These are phyloP conservation scores for Mycena haematopus DNA, from an alignment of 768 basidiomycete genomes.

Conservation along the genomic window DNA sequence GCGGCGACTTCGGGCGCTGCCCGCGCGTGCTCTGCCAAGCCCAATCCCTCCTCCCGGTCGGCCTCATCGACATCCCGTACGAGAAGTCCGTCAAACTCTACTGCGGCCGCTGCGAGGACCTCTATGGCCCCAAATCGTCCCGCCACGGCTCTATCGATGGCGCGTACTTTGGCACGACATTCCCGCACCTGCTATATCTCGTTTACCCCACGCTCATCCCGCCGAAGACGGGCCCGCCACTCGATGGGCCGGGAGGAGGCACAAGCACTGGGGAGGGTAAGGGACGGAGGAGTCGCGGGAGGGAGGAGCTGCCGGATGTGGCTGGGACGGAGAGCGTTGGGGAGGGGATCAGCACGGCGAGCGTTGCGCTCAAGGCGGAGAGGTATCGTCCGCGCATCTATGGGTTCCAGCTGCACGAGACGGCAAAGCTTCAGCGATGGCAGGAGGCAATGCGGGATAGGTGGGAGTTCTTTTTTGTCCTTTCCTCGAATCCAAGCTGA, in stretches of 20 bases:
- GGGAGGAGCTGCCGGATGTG: conserved; percentile 56
- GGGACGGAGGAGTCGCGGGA: background rate
- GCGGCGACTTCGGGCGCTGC: conserved; percentile 97
- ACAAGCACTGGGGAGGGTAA: background rate
- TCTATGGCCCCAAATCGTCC: conserved; percentile 97
- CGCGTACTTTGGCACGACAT: conserved; percentile 98
- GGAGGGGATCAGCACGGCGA: conserved; percentile 78
- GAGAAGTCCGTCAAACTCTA: conserved; percentile 99
- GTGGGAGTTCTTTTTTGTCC: conserved; percentile 49
- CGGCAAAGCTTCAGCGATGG: conserved; percentile 93
- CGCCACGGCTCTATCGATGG: conserved; percentile 98
- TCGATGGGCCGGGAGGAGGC: conserved; percentile 20
- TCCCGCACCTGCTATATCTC: conserved; percentile 96
- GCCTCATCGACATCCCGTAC: conserved; percentile 96
- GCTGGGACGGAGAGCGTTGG: conserved; percentile 52
- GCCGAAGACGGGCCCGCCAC: conserved; percentile 64
- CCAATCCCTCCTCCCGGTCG: conserved; percentile 95
- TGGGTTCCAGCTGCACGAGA: conserved; percentile 96
- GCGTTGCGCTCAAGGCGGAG: conserved; percentile 88
- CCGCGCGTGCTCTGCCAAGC: conserved; percentile 95
- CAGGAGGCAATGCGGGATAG: conserved; percentile 91
- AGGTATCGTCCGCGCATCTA: conserved; percentile 93
- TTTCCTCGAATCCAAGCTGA: conserved; percentile 2
- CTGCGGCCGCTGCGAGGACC: conserved; percentile 97
- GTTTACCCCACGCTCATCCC: conserved; percentile 95